phyloP scores from a whole-genome alignment of 208 protist species.

The Crithidia acanthocephali region DNA sequence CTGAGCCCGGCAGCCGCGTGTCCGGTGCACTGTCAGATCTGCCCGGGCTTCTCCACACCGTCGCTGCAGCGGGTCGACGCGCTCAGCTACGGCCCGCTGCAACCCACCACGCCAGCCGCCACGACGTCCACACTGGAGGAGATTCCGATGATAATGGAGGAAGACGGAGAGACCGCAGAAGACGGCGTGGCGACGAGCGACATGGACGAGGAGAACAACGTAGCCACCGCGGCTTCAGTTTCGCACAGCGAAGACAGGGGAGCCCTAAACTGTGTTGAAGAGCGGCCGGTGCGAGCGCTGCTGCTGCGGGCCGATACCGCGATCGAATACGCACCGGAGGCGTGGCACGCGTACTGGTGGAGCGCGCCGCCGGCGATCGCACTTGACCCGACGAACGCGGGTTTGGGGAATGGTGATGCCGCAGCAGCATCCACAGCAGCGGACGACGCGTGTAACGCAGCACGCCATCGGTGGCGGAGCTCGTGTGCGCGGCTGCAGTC shows the following conservation, averaged over 20 bases:
- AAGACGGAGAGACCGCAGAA: not conserved
- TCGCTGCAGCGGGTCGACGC: conserved; percentile 59
- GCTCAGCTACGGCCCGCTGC: conserved; percentile 58
- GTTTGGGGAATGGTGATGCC: no score
- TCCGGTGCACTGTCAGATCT: conserved; percentile 44
- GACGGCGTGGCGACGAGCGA: not conserved
- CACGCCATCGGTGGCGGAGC: not conserved
- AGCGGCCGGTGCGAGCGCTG: conserved; percentile 28
- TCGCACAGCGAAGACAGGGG: not conserved
- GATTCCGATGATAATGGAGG: not conserved
- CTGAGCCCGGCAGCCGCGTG: conserved; percentile 42
- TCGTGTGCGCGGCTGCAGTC: conserved; percentile 1
- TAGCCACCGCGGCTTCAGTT: not conserved
- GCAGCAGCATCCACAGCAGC: not conserved
- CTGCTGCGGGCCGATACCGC: conserved; percentile 56
- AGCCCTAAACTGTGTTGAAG: not conserved
- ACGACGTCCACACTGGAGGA: not conserved
- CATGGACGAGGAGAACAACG: not conserved
- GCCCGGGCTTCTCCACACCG: conserved; percentile 63
- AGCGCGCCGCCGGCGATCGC: conserved; percentile 1
- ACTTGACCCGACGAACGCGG: not conserved
- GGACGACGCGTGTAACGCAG: not conserved
- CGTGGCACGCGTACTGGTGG: conserved; percentile 15
- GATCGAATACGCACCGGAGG: conserved; percentile 31
- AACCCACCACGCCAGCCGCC: conserved; percentile 15